Conservation (phyloP, 345 rosid genomes). For the Gossypium sturtianum region DNA sequence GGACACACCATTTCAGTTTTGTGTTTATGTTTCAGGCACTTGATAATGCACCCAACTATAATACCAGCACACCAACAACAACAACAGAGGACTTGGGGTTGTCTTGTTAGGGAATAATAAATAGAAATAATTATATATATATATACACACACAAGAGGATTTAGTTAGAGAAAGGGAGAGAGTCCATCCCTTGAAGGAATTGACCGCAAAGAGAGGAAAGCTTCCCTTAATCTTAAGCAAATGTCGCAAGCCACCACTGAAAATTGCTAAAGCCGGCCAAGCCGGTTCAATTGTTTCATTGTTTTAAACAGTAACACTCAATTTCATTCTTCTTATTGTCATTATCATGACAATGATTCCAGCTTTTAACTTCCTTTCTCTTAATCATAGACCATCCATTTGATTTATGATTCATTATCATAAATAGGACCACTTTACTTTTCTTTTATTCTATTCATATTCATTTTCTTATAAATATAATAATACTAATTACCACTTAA, state of each 20-base stretch:
- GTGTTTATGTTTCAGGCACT: constrained; percentile 11
- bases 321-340: constrained; percentile 13
- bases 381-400: constrained; percentile 17
- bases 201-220: constrained; percentile 44
- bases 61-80: constrained; percentile 7
- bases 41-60: constrained; percentile 12
- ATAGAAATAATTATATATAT: background rate
- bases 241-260: constrained; percentile 22
- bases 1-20: constrained; percentile 32
- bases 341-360: constrained; percentile 14
- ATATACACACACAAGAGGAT: background rate
- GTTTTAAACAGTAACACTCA: background rate
- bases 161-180: constrained; percentile 17
- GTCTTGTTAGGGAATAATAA: constrained; percentile 10
- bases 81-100: constrained; percentile 14
- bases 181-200: constrained; percentile 53
- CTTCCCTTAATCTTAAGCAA: constrained; percentile 71
- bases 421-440: background rate
- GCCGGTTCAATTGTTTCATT: constrained; percentile 29
- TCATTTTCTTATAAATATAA: background rate
- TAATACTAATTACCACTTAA: background rate
- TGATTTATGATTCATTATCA: constrained; percentile 10
- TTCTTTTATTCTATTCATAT: background rate
- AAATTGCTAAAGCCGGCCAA: constrained; percentile 37
- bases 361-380: constrained; percentile 19